phyloP scores from a whole-genome alignment of 75 land plant genomes.

The Cunninghamia lanceolata region DNA sequence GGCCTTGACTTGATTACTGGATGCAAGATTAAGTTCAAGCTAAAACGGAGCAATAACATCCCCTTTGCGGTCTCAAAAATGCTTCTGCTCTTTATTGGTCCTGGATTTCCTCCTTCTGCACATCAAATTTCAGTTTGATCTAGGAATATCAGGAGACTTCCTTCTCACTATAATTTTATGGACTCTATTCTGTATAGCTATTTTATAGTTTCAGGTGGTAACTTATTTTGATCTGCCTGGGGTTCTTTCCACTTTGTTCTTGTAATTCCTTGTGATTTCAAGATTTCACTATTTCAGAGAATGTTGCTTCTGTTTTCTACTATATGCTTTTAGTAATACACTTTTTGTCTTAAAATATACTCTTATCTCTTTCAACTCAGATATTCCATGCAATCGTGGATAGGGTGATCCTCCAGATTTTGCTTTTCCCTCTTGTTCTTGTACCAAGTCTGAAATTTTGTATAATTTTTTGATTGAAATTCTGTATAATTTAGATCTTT shows the following conservation, averaged over 20 bases:
- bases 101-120: neutral
- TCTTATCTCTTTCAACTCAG: too few species aligned
- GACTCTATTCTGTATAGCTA: neutral
- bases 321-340: too few species aligned
- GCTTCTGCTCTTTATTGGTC: neutral
- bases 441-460: neutral
- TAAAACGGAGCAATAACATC: neutral
- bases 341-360: too few species aligned
- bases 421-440: neutral
- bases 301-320: too few species aligned
- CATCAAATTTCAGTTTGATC: neutral
- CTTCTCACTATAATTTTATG: neutral
- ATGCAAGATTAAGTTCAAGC: neutral
- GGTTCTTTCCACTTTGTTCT: too few species aligned
- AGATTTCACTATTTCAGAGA: too few species aligned
- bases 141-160: neutral
- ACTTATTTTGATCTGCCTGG: too few species aligned
- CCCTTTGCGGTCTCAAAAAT: neutral
- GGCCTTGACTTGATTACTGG: neutral
- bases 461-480: neutral
- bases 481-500: neutral
- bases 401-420: too few species aligned
- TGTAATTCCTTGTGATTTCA: too few species aligned
- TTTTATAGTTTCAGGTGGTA: neutral
- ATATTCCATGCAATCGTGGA: too few species aligned